Percentiles rank a stretch among this genome's conserved stretches.
These are phyloP conservation scores for Calamus simplicifolius DNA, from an alignment of 176 grass and related monocot genomes.

Conservation along the genomic window DNA sequence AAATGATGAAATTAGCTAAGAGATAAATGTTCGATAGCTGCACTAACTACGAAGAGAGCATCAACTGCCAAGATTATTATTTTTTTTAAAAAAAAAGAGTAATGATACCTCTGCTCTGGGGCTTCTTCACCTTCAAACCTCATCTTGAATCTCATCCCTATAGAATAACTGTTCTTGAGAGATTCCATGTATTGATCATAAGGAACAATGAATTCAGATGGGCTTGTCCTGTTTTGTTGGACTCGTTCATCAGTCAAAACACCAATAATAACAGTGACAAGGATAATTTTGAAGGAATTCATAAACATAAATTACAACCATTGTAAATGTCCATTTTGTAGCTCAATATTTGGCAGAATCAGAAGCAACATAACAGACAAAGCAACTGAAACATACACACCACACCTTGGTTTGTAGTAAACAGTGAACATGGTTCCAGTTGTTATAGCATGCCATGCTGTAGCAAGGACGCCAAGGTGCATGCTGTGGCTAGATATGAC, in stretches of 20 bases:
- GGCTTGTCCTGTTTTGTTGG: constrained; percentile 53
- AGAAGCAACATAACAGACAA: no score
- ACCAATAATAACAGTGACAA: not conserved
- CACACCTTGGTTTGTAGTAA: constrained; percentile 88
- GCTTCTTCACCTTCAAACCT: constrained; percentile 90
- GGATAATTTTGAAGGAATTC: no score
- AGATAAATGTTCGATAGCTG: no score
- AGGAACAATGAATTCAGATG: constrained; percentile 86
- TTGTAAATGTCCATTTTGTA: no score
- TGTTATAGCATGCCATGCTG: constrained; percentile 78
- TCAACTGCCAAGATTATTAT: no score
- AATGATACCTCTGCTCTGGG: constrained; percentile 63
- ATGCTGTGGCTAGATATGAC: constrained; percentile 96
- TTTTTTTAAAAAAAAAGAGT: no score
- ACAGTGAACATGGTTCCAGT: constrained; percentile 81
- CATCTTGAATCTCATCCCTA: constrained; percentile 89
- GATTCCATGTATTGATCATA: constrained; percentile 82
- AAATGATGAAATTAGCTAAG: not conserved
- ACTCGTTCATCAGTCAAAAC: constrained; percentile 6
- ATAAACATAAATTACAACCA: no score
- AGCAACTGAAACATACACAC: no score
- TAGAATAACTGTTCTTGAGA: constrained; percentile 56
- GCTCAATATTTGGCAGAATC: no score
- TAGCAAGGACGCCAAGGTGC: constrained; percentile 91
- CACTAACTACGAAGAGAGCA: no score